phyloP scores from a whole-genome alignment of 2,329 filamentous ascomycete species.

The Pseudocercospora fuligena region DNA sequence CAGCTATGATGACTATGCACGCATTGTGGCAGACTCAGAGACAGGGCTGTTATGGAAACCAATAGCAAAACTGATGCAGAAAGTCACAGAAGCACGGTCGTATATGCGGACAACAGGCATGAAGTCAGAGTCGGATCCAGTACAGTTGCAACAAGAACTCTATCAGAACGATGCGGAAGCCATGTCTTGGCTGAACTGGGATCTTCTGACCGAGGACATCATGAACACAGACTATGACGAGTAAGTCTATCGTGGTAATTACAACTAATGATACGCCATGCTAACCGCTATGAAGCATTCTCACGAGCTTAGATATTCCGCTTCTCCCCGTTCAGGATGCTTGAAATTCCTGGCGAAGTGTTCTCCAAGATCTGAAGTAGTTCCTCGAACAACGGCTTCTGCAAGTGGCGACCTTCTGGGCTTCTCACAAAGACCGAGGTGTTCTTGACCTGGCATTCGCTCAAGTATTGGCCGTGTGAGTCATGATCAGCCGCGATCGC shows the following conservation, averaged over 20 bases:
- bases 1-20: conserved; percentile 20
- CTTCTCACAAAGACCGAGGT: conserved; percentile 40
- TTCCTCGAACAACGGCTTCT: conserved; percentile 45
- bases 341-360: conserved; percentile 34
- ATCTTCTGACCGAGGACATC: conserved; percentile 11
- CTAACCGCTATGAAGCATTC: too few species aligned
- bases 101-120: too few species aligned
- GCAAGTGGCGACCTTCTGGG: conserved; percentile 39
- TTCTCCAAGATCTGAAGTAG: conserved; percentile 42
- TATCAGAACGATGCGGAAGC: not conserved
- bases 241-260: too few species aligned
- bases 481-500: conserved; percentile 39
- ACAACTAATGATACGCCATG: too few species aligned
- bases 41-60: conserved; percentile 24
- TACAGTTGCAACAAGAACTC: too few species aligned
- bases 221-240: not conserved
- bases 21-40: conserved; percentile 17
- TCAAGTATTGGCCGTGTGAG: conserved; percentile 48
- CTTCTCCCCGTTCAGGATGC: not conserved
- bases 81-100: not conserved
- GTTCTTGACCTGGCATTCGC: conserved; percentile 39
- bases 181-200: conserved; percentile 18
- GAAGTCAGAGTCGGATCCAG: too few species aligned
- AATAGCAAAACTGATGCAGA: conserved; percentile 15
- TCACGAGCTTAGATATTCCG: not conserved